phyloP scores from a whole-genome alignment of 495 filamentous ascomycete species.

The Lichina pygmaea region DNA sequence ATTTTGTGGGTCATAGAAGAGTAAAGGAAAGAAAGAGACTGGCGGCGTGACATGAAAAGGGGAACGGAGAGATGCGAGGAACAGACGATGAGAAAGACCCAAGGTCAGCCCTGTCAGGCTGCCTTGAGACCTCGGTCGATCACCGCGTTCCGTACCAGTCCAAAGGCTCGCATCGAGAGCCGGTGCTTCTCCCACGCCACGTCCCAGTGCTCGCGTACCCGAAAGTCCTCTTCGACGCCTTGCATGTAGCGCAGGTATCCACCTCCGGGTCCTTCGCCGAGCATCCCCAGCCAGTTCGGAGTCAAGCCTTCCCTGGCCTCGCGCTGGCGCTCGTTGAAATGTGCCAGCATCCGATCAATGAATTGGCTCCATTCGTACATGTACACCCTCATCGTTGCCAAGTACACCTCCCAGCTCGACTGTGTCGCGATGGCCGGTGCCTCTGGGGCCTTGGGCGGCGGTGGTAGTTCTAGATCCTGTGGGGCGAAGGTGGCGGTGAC shows the following conservation, averaged over 20 bases:
- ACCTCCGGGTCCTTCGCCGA: slow-evolving; percentile 20
- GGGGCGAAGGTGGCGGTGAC: slow-evolving; percentile 8
- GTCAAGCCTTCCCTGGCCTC: slow-evolving; percentile 21
- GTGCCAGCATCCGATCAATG: slow-evolving; percentile 32
- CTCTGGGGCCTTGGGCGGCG: slow-evolving; percentile 26
- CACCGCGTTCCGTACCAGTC: slow-evolving; percentile 14
- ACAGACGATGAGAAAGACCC: not conserved
- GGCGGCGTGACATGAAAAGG: too few relatives aligned
- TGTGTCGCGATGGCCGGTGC: slow-evolving; percentile 11
- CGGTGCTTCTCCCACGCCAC: slow-evolving; percentile 35
- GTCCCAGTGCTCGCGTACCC: slow-evolving; percentile 35
- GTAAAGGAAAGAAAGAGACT: too few relatives aligned
- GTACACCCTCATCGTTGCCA: slow-evolving; percentile 34
- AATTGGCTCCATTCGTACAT: slow-evolving; percentile 40
- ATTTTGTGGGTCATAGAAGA: too few relatives aligned
- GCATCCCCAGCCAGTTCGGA: slow-evolving; percentile 25
- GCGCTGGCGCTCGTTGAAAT: slow-evolving; percentile 37
- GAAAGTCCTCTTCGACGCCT: slow-evolving; percentile 34
- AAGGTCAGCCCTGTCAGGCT: not conserved
- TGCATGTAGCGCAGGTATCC: slow-evolving; percentile 30
- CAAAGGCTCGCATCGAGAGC: slow-evolving; percentile 29
- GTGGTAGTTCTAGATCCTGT: slow-evolving; percentile 26
- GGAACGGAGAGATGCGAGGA: too few relatives aligned
- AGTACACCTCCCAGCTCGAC: slow-evolving; percentile 29
- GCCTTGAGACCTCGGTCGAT: not conserved